Base-by-base conservation (phyloP, 2,329 filamentous ascomycete species). In the Apiospora malaysiana region DNA sequence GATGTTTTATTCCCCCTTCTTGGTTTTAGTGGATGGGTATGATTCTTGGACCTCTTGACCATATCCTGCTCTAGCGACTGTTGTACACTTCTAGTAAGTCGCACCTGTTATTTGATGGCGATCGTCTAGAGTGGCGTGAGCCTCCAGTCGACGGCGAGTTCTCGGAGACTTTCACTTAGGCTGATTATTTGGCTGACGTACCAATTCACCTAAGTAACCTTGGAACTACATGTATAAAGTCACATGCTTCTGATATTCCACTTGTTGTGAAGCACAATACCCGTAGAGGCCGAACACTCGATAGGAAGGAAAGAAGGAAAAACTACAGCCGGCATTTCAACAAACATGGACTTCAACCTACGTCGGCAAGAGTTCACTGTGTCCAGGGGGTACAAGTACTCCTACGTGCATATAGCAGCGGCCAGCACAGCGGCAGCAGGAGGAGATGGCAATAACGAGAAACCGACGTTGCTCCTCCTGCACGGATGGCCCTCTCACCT, bases 351-450 rank as follows among this genome's bases (percentile, higher is more conserved):
- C n/a, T 59, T 59, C 51, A 4, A 37, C 25, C 32, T 59, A 16
- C 51, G 27, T 59, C 51, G 51, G 6, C 51, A 18, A 9, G 16
- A 59, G 2, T 59, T 37, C 21, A n/a, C 16, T 21, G 51, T 59
- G 6, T 59, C 51, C 27, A 59, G 86, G 87, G 65, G 68, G 37
- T 47, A 70, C 32, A 66, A 7, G 18, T 71, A 71, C 25, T 71
- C 68, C n/a, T 71, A 47, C 47, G 49, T 71, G 23, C 40, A 68
- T 27, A 47, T 59, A 9, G 32, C 32, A 3, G 32, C 32, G 32
- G 32, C 25, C 4, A 16, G 63, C 47, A 2, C 23, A 32, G 27
- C 3, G 7, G 25, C 23, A 32, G 27, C 3, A 16, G 25, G 2
- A 9, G 14, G 32, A 32, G 32, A 32, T 32, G 32, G 32, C 32